phyloP scores from a whole-genome alignment of 2,329 filamentous ascomycete species.

The Graphiopsis chlorocephala region DNA sequence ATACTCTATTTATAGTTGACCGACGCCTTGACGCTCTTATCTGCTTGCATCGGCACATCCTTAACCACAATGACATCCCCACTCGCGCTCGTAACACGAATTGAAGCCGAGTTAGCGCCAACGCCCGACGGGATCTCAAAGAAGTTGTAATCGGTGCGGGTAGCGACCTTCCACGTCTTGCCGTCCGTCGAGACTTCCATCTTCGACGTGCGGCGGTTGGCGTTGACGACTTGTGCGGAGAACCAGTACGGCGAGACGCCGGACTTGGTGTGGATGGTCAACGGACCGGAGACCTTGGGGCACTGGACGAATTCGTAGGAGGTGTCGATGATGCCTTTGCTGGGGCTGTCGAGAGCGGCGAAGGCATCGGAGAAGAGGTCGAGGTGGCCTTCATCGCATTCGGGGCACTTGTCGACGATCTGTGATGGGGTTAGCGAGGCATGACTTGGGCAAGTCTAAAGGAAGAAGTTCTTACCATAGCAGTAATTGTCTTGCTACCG shows the following conservation, averaged over 20 bases:
- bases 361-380: conserved; percentile 57
- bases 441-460: not conserved
- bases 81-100: conserved; percentile 21
- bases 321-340: conserved; percentile 50
- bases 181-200: conserved; percentile 64
- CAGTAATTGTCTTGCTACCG: conserved; percentile 53
- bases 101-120: conserved; percentile 19
- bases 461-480: conserved; percentile 52
- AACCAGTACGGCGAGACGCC: conserved; percentile 55
- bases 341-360: conserved; percentile 40
- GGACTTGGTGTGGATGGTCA: conserved; percentile 54
- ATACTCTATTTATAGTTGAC: conserved; percentile 21
- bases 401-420: conserved; percentile 58
- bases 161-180: conserved; percentile 56
- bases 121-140: conserved; percentile 23
- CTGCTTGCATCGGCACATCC: conserved; percentile 21
- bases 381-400: conserved; percentile 53
- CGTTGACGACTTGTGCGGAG: conserved; percentile 63
- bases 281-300: conserved; percentile 46
- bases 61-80: conserved; percentile 23
- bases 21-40: conserved; percentile 20
- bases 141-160: conserved; percentile 44
- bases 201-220: conserved; percentile 54
- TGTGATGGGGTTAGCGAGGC: conserved; percentile 24
- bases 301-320: conserved; percentile 52